These are phyloP conservation scores for Backusella psychrophila DNA, from an alignment of 192 early-diverging fungal genomes.

Conservation along the genomic window DNA sequence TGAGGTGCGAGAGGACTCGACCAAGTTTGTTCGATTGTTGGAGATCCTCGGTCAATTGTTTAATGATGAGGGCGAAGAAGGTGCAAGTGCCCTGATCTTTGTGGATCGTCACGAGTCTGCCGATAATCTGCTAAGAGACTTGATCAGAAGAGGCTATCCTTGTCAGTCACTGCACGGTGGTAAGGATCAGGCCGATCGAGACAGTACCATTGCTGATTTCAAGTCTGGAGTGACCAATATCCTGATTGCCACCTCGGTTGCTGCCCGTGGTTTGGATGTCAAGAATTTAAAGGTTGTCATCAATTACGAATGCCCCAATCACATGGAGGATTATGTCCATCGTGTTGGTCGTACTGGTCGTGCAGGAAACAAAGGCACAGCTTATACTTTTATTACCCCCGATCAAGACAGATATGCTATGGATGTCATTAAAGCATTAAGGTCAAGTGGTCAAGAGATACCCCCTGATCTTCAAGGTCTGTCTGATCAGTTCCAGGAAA, in stretches of 20 bases:
- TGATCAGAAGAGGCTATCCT: conserved; percentile 81
- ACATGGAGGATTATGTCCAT: conserved; percentile 99
- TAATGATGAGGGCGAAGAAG: conserved; percentile 60
- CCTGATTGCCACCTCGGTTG: conserved; percentile 95
- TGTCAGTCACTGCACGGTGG: conserved; percentile 95
- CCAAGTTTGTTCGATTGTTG: conserved; percentile 84
- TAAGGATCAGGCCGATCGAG: conserved; percentile 88
- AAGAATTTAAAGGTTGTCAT: conserved; percentile 90
- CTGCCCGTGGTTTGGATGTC: conserved; percentile 94
- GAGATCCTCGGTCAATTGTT: conserved; percentile 86
- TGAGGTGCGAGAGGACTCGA: conserved; percentile 79
- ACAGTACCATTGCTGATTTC: conserved; percentile 92
- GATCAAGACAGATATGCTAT: conserved; percentile 93
- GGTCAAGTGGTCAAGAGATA: conserved; percentile 68
- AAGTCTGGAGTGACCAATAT: conserved; percentile 88
- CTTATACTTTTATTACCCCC: conserved; percentile 94
- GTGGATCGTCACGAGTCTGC: conserved; percentile 95
- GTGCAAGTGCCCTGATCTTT: conserved; percentile 84
- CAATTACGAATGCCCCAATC: conserved; percentile 97
- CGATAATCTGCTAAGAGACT: conserved; percentile 82
- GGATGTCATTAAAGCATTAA: conserved; percentile 88
- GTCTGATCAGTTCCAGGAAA: conserved; percentile 75
- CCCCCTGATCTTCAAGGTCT: conserved; percentile 77
- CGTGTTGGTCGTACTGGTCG: conserved; percentile 97
- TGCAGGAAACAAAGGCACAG: conserved; percentile 96